Conservation (phyloP, 768 basidiomycete genomes). For the Kwoniella dejecticola region DNA sequence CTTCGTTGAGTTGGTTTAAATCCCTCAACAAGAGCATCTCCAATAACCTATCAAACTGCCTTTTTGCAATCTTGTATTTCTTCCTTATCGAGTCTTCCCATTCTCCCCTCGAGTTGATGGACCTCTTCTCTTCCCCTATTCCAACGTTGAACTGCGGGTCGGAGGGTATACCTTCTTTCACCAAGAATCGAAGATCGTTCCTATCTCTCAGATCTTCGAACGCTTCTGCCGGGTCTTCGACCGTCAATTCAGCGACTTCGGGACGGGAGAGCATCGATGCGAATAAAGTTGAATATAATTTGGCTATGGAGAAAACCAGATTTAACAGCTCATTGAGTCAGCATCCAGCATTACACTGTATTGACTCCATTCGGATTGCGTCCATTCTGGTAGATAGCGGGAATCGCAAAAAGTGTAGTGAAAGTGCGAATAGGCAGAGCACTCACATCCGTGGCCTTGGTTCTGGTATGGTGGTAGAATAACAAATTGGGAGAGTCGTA, state of each 20-base stretch:
- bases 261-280: constrained; percentile 68
- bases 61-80: constrained; percentile 88
- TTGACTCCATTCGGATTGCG: too few species aligned
- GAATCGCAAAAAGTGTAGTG: too few species aligned
- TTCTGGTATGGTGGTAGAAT: constrained; percentile 88
- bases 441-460: constrained; percentile 84
- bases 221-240: constrained; percentile 96
- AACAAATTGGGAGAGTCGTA: constrained; percentile 92
- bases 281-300: constrained; percentile 84
- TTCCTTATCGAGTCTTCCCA: constrained; percentile 80
- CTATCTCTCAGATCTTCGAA: constrained; percentile 96
- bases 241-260: constrained; percentile 83
- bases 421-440: too few species aligned
- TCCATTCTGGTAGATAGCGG: too few species aligned
- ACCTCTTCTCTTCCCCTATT: constrained; percentile 69
- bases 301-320: constrained; percentile 65
- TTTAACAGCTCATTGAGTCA: neutral
- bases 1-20: constrained; percentile 66
- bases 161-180: constrained; percentile 74
- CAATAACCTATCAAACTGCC: constrained; percentile 86
- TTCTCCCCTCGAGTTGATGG: constrained; percentile 37
- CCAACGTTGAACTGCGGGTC: constrained; percentile 67
- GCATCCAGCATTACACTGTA: too few species aligned
- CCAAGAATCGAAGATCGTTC: constrained; percentile 79
- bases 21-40: constrained; percentile 85